Base-by-base conservation (phyloP, 2,329 filamentous ascomycete genomes). In the Coniella lustricola region DNA sequence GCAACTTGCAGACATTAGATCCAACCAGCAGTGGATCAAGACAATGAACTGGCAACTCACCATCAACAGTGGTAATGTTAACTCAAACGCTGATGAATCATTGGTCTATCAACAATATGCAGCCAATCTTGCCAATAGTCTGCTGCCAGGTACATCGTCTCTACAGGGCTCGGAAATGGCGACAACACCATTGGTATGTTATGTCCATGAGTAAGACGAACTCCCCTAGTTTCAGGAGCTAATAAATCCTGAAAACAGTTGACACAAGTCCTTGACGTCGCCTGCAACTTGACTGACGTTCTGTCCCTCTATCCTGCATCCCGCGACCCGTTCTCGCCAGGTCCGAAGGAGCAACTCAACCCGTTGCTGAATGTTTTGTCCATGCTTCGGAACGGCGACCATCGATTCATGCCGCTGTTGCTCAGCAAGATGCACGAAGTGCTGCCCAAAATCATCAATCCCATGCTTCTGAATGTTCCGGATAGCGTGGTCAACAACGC, bases 201-300 rank as follows among this genome's bases (percentile, higher is more conserved):
- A 9, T 3, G 31, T 45, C 50, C 20, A 48, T 29, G n/a, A n/a
- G n/a, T n/a, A n/a, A n/a, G n/a, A n/a, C n/a, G n/a, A n/a, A n/a
- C n/a, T n/a, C n/a, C n/a, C n/a, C n/a, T n/a, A n/a, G n/a, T n/a
- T n/a, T n/a, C 5, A 21, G 9, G 9, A 5, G 10, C 7, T 7
- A 40, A 48, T 53, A 45, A 53, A 8, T 1, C 12, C n/a, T 5
- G 3, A 9, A 22, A 0, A 56, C 3, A 84, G 79, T 81, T 93
- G 52, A 87, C 90, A 61, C 91, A 91, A 62, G 68, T 95, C 12
- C 79, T 93, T 57, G 85, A 90, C 56, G 78, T 90, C 32, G 81
- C 86, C 12, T 85, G 78, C 62, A 81, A 82, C 14, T 72, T 93
- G 53, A 84, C 77, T 7, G 85, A 91, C 54, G 82, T 87, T 18